These are phyloP conservation scores for Haplosporangium sp. DNA, from an alignment of 371 early-diverging fungal genomes.

Conservation along the genomic window DNA sequence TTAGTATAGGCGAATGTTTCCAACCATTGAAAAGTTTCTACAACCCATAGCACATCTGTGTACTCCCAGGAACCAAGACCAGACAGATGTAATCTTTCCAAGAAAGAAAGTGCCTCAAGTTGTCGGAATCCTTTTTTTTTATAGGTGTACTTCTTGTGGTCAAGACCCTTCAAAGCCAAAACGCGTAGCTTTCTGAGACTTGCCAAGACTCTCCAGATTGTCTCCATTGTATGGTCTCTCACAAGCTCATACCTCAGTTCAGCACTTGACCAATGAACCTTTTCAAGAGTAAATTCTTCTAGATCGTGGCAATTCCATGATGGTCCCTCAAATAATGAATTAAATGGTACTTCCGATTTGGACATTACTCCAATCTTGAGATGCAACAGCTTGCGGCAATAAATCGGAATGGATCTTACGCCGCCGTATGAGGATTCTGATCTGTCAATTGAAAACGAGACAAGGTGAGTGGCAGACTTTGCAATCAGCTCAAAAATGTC, in stretches of 20 bases:
- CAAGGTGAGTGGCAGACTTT: neutral
- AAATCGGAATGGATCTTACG: neutral
- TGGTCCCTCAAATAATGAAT: neutral
- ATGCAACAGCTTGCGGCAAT: constrained; percentile 1
- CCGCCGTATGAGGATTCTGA: neutral
- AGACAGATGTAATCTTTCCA: constrained; percentile 5
- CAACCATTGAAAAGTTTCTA: constrained; percentile 14
- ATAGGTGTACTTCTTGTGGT: neutral
- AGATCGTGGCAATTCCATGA: constrained; percentile 5
- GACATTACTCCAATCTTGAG: neutral
- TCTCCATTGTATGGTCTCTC: neutral
- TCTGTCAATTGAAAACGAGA: neutral
- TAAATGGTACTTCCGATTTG: neutral
- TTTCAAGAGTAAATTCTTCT: neutral
- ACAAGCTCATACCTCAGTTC: neutral
- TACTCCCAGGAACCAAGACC: constrained; percentile 15
- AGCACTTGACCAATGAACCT: neutral
- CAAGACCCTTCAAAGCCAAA: neutral
- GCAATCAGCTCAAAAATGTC: neutral
- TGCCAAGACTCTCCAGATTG: neutral
- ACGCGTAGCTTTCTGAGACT: constrained; percentile 8
- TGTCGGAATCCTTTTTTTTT: neutral
- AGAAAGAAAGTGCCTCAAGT: neutral
- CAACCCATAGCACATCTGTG: constrained; percentile 12
- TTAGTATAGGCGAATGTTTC: constrained; percentile 9